Conservation (phyloP, 805 yeast species). For the Priceomyces melissophilus region DNA sequence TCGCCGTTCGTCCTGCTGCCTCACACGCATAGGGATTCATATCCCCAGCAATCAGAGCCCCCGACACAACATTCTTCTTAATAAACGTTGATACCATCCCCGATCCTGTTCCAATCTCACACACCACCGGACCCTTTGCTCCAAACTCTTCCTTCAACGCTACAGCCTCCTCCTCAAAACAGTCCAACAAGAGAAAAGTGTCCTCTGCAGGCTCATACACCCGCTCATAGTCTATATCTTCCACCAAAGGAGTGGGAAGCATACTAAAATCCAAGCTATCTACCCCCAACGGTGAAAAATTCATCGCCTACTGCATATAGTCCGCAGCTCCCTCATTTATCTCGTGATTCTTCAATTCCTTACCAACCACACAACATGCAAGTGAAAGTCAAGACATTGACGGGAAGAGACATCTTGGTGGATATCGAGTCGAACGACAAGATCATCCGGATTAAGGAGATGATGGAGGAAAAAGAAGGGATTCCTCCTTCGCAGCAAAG, state of each 20-base stretch:
- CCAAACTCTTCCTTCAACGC: conserved; percentile 23
- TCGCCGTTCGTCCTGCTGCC: conserved; percentile 28
- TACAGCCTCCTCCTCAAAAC: conserved; percentile 59
- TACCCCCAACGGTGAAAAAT: not conserved
- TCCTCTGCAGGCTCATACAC: conserved; percentile 97
- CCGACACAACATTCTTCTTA: conserved; percentile 51
- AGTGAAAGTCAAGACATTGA: conserved; percentile 71
- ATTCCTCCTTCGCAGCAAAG: conserved; percentile 96
- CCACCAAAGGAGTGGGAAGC: conserved; percentile 76
- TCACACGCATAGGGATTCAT: conserved; percentile 74
- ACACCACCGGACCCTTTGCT: conserved; percentile 47
- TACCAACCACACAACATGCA: conserved; percentile 40
- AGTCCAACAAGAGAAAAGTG: conserved; percentile 77
- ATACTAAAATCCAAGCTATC: conserved; percentile 36
- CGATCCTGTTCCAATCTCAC: conserved; percentile 90
- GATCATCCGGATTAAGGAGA: conserved; percentile 76
- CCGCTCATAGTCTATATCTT: conserved; percentile 54
- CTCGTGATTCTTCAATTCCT: too few relatives aligned
- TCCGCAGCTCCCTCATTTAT: too few relatives aligned
- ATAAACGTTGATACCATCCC: conserved; percentile 84
- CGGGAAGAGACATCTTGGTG: conserved; percentile 79
- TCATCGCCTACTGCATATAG: too few relatives aligned
- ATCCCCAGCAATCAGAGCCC: conserved; percentile 68
- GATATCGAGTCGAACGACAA: conserved; percentile 69
- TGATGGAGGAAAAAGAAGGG: conserved; percentile 94